Evolutionary conservation across 2,329 filamentous ascomycete species (phyloP).

Genomic region (Blumeriella jaapii): DNA sequence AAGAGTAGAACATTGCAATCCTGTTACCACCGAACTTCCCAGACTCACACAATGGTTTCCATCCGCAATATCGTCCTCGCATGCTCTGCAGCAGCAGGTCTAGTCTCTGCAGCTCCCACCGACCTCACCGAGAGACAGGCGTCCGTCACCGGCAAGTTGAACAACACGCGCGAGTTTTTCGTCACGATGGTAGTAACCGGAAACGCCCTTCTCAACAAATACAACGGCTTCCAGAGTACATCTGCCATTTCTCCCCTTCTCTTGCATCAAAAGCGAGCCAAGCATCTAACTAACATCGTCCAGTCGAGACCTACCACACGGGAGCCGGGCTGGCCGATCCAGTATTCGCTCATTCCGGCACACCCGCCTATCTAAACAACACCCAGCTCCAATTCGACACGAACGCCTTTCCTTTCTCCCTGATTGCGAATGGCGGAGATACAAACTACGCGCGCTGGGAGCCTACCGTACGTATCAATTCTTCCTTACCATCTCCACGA

Average conservation of each 20-base stretch:
- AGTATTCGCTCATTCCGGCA: constrained; percentile 9
- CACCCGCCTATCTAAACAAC: constrained; percentile 16
- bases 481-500: neutral
- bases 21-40: neutral
- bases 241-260: neutral
- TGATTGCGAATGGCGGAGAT: constrained; percentile 15
- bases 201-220: constrained; percentile 1
- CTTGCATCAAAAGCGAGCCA: neutral
- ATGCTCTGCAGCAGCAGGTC: constrained; percentile 7
- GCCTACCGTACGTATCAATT: neutral
- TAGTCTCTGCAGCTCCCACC: constrained; percentile 10
- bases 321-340: constrained; percentile 19
- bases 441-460: constrained; percentile 1
- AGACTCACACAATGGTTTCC: constrained; percentile 11
- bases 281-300: constrained; percentile 3
- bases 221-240: constrained; percentile 14
- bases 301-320: constrained; percentile 20
- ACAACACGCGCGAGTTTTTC: constrained; percentile 22
- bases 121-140: constrained; percentile 6
- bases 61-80: constrained; percentile 10
- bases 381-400: constrained; percentile 19
- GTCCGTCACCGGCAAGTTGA: constrained; percentile 13
- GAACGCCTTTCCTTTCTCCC: constrained; percentile 10
- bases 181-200: constrained; percentile 12
- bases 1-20: neutral